phyloP scores from a whole-genome alignment of 495 filamentous ascomycete species.

The Daldinia caldariorum region DNA sequence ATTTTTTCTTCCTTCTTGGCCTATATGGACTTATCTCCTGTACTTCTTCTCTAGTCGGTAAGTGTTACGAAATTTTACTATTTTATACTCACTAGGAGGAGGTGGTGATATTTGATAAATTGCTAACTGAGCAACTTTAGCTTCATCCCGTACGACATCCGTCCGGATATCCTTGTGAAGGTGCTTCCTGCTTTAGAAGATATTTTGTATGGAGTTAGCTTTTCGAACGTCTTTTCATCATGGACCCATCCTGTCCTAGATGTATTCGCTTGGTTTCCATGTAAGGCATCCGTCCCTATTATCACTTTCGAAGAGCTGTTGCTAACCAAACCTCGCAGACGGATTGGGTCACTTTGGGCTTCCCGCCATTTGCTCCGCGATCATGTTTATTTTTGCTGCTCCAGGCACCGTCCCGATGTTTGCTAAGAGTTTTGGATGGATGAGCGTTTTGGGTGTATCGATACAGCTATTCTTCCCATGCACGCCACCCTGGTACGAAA shows the following conservation, averaged over 20 bases:
- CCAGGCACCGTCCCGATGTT: conserved; percentile 87
- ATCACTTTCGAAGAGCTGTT: neutral
- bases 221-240: conserved; percentile 92
- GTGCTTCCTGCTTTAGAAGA: conserved; percentile 96
- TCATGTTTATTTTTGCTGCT: conserved; percentile 88
- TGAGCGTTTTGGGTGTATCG: conserved; percentile 84
- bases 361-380: conserved; percentile 74
- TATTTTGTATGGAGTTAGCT: conserved; percentile 93
- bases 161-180: conserved; percentile 92
- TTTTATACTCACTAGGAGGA: neutral
- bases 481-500: conserved; percentile 96
- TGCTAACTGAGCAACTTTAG: conserved; percentile 50
- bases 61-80: conserved; percentile 50
- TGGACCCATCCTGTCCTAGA: conserved; percentile 84
- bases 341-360: conserved; percentile 87
- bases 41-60: conserved; percentile 93
- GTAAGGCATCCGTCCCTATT: conserved; percentile 26
- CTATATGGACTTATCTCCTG: conserved; percentile 83
- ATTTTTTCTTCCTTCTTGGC: conserved; percentile 88
- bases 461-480: conserved; percentile 92
- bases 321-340: conserved; percentile 49
- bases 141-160: conserved; percentile 85
- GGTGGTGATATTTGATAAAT: neutral
- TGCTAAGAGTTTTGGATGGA: conserved; percentile 86
- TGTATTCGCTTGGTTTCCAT: conserved; percentile 91